Percentiles rank a stretch among this genome's conserved stretches.
These are phyloP conservation scores for Lentinus polychrous DNA, from an alignment of 1,284 basidiomycete genomes.

Conservation along the genomic window DNA sequence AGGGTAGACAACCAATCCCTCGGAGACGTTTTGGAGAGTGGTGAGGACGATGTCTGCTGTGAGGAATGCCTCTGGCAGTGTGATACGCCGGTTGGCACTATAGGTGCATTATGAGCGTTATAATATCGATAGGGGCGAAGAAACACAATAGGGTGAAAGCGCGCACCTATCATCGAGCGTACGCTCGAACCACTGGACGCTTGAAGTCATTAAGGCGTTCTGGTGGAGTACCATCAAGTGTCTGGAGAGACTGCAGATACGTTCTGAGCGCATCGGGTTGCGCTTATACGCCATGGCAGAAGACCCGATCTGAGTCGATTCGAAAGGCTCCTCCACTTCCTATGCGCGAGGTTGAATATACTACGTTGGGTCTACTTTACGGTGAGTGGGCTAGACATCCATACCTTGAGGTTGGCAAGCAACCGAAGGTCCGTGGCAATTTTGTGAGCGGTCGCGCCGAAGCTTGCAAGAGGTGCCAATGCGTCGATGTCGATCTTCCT, in stretches of 20 bases:
- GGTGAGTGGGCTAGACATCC: not conserved
- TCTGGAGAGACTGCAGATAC: constrained; percentile 90
- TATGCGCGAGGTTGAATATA: constrained; percentile 23
- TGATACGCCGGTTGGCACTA: constrained; percentile 93
- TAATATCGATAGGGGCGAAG: not conserved
- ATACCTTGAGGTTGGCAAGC: constrained; percentile 85
- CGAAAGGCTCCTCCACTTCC: constrained; percentile 99
- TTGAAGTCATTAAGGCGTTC: constrained; percentile 88
- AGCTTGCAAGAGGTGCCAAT: constrained; percentile 80
- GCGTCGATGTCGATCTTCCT: constrained; percentile 97
- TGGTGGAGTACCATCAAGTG: constrained; percentile 92
- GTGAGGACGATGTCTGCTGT: constrained; percentile 96
- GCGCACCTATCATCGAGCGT: constrained; percentile 86
- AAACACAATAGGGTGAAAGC: not conserved
- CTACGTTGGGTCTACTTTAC: not conserved
- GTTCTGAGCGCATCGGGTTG: constrained; percentile 98
- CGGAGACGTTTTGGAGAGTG: constrained; percentile 93
- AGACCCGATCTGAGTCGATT: constrained; percentile 98
- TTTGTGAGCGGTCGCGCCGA: constrained; percentile 96
- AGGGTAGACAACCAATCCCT: constrained; percentile 97
- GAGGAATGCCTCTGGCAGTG: constrained; percentile 94
- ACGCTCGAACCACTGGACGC: constrained; percentile 95
- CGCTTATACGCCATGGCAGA: constrained; percentile 99
- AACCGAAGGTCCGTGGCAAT: constrained; percentile 94
- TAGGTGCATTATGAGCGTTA: constrained; percentile 1